Evolutionary conservation across 257 asterid genomes (phyloP).

Genomic region (Nicotiana tomentosiformis): DNA sequence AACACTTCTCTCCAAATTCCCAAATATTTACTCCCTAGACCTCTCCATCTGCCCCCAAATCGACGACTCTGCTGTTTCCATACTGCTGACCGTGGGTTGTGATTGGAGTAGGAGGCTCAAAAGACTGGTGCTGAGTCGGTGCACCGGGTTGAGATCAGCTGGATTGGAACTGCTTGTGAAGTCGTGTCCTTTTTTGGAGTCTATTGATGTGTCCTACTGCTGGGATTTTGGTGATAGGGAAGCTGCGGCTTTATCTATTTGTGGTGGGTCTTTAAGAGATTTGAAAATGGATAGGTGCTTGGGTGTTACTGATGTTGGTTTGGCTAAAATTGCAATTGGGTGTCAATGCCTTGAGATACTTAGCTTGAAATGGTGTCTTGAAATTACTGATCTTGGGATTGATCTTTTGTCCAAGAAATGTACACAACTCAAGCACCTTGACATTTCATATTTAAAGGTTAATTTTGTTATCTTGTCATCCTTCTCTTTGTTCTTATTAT

Average conservation of each 20-base stretch:
- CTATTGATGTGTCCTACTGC: constrained; percentile 50
- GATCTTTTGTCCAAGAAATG: constrained; percentile 53
- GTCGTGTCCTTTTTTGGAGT: constrained; percentile 33
- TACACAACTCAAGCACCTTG: constrained; percentile 36
- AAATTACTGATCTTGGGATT: constrained; percentile 55
- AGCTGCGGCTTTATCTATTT: constrained; percentile 46
- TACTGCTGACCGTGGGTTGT: constrained; percentile 17
- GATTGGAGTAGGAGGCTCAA: constrained; percentile 28
- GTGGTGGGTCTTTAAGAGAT: constrained; percentile 37
- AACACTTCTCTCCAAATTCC: constrained; percentile 37
- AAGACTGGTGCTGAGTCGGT: constrained; percentile 44
- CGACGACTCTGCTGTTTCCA: constrained; percentile 32
- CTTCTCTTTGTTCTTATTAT: neutral
- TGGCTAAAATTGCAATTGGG: constrained; percentile 57
- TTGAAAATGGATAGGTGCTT: constrained; percentile 50
- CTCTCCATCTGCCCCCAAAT: constrained; percentile 63
- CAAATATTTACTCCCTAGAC: constrained; percentile 43
- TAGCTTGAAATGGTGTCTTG: constrained; percentile 61
- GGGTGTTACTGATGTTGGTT: constrained; percentile 52
- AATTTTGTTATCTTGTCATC: neutral
- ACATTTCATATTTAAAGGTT: constrained; percentile 58
- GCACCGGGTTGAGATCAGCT: constrained; percentile 34
- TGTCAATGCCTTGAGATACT: constrained; percentile 44
- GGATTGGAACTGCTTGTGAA: constrained; percentile 36
- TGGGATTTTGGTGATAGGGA: constrained; percentile 57